phyloP scores from a whole-genome alignment of 768 basidiomycete genomes.

The Leucogyrophana mollusca region DNA sequence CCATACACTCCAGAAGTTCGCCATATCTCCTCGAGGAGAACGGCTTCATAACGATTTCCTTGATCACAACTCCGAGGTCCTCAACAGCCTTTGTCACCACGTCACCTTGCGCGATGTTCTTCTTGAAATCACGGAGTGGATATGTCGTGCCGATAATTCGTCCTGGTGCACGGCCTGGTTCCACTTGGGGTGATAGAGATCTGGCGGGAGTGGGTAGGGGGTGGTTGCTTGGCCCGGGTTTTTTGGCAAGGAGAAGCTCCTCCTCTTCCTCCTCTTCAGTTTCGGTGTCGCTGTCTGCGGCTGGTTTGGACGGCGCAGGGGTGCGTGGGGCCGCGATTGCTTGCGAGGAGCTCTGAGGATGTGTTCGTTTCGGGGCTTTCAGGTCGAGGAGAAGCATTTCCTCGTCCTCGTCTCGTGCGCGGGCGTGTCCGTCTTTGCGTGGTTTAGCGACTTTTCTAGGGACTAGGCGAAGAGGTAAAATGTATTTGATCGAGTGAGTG shows the following conservation, averaged over 20 bases:
- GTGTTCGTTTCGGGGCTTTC: constrained; percentile 19
- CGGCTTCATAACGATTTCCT: constrained; percentile 65
- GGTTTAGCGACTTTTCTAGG: constrained; percentile 58
- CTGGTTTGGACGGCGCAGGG: constrained; percentile 16
- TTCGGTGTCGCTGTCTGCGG: constrained; percentile 55
- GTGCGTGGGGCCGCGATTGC: not conserved
- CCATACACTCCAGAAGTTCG: constrained; percentile 76
- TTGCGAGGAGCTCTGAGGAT: constrained; percentile 13
- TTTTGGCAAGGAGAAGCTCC: constrained; percentile 12
- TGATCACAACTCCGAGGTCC: constrained; percentile 70
- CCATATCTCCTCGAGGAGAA: constrained; percentile 66
- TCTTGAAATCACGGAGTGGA: constrained; percentile 76
- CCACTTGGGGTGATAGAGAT: constrained; percentile 42
- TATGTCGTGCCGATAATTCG: constrained; percentile 73
- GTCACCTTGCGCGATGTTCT: constrained; percentile 70
- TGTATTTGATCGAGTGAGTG: not conserved
- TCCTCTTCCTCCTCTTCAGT: constrained; percentile 41
- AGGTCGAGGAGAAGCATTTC: constrained; percentile 58
- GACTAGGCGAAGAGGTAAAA: constrained; percentile 37
- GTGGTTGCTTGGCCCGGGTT: constrained; percentile 14
- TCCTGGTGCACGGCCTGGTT: constrained; percentile 59
- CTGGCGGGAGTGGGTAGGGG: constrained; percentile 54
- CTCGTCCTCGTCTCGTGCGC: constrained; percentile 58
- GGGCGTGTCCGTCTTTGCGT: constrained; percentile 62
- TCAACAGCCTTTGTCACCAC: constrained; percentile 83